Base-by-base conservation (phyloP, 768 basidiomycete genomes). In the Dioszegia aurantiaca region DNA sequence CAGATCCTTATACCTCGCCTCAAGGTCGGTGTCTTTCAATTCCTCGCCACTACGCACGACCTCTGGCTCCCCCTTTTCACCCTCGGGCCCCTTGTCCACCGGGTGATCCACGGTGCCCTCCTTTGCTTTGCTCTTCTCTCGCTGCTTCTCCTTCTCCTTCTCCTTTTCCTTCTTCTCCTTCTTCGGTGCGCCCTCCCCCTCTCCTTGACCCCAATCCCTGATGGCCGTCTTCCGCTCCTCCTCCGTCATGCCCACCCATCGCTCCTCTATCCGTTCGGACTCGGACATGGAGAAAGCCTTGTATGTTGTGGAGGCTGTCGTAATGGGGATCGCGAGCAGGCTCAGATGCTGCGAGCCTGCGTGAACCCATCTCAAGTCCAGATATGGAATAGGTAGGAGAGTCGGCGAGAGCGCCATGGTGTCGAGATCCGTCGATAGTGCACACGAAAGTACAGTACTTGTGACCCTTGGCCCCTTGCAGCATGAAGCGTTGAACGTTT, bases 291-390 rank as follows among this genome's bases (percentile, higher is more conserved):
- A 67, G 45, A 77, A 77, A 2, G 75, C 62, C 30, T 68, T 69
- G 67, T 77, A 77, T 0, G 67, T 53, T 6, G 71, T 69, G 5
- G 70, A 65, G 24, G 68, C 52, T 24, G 68, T 33, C 3, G 75
- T 74, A 28, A 77, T 68, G 6, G 75, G 75, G 27, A 60, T 72
- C 2, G 72, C 60, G 1, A 69, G 67, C 3, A 77, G 66, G 58
- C 70, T 67, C 30, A 77, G 67, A 47, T 73, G 64, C 55, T 73
- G 71, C 4, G 75, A 65, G 1, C 75, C 75, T 14, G 70, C 71
- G 55, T 77, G 75, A 17, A 73, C 67, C 75, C 75, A 77, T 17
- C 70, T 52, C 24, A 52, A 24, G 40, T 70, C 69, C 11, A 70
- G 60, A 9, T 39, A 21, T 4, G 71, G 71, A 3, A 62, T 56